Evolutionary conservation across 345 rosid species (phyloP).

Genomic region (Syzygium aromaticum): DNA sequence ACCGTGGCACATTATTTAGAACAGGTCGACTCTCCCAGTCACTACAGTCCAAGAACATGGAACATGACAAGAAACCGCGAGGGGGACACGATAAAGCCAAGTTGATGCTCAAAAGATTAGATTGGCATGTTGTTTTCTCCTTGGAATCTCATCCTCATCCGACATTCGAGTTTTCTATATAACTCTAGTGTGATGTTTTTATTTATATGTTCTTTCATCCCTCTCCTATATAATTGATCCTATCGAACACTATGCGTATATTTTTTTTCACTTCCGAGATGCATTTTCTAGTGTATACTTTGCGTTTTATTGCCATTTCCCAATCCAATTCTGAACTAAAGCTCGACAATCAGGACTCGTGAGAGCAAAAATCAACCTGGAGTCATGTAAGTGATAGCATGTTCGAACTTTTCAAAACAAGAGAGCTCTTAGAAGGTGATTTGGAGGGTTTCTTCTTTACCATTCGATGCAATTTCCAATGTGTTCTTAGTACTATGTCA

Average conservation of each 20-base stretch:
- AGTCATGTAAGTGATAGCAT: neutral
- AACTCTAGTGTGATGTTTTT: neutral
- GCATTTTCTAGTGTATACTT: neutral
- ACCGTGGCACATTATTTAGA: neutral
- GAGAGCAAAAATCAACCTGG: neutral
- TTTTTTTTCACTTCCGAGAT: neutral
- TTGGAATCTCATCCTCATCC: conserved; percentile 2
- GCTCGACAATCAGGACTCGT: neutral
- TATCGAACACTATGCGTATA: neutral
- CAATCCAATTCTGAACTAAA: neutral
- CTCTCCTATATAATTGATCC: neutral
- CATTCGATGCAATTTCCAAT: neutral
- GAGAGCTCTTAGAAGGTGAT: neutral
- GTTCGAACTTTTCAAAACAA: neutral
- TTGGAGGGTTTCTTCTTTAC: neutral
- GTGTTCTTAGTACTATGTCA: neutral
- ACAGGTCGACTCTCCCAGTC: neutral
- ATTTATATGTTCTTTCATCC: neutral
- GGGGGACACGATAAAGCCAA: conserved; percentile 14
- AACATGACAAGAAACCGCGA: neutral
- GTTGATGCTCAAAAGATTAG: conserved; percentile 9
- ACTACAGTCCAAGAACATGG: neutral
- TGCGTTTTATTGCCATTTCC: neutral
- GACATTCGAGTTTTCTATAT: neutral
- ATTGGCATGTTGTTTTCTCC: conserved; percentile 9